Percentiles rank a stretch among this genome's conserved stretches.
Conservation (phyloP, 2,329 filamentous ascomycete species). For the Lojkania enalia region DNA sequence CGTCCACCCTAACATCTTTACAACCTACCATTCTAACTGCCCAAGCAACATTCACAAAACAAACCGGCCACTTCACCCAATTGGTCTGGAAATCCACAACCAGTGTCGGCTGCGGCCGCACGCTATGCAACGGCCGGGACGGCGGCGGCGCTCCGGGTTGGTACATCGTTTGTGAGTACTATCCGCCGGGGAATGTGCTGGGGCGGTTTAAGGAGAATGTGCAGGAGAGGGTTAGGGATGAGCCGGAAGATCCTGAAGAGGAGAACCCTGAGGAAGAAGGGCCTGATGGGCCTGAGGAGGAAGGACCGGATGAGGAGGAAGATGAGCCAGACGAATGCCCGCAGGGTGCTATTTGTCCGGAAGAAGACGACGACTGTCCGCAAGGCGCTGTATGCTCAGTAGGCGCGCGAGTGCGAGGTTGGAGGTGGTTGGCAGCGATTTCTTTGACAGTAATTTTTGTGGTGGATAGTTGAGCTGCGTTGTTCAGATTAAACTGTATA, state of each 20-base stretch:
- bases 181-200: slow-evolving; percentile 39
- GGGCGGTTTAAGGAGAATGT: slow-evolving; percentile 40
- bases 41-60: slow-evolving; percentile 54
- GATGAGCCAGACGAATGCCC: slow-evolving; percentile 8
- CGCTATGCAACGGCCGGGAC: slow-evolving; percentile 14
- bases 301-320: not conserved
- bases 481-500: no score
- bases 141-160: slow-evolving; percentile 26
- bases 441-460: no score
- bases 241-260: not conserved
- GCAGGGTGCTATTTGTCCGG: slow-evolving; percentile 11
- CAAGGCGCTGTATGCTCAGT: no score
- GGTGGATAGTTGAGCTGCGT: no score
- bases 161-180: slow-evolving; percentile 42
- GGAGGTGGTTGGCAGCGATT: no score
- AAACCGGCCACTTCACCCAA: slow-evolving; percentile 35
- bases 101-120: slow-evolving; percentile 27
- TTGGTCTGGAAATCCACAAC: slow-evolving; percentile 31
- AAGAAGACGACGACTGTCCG: no score
- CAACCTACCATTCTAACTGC: no score
- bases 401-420: no score
- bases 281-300: not conserved
- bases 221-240: slow-evolving; percentile 7
- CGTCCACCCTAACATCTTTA: not conserved
- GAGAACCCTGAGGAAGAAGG: not conserved